phyloP scores from a whole-genome alignment of 1,284 basidiomycete genomes.

The Coniferiporia weirii region DNA sequence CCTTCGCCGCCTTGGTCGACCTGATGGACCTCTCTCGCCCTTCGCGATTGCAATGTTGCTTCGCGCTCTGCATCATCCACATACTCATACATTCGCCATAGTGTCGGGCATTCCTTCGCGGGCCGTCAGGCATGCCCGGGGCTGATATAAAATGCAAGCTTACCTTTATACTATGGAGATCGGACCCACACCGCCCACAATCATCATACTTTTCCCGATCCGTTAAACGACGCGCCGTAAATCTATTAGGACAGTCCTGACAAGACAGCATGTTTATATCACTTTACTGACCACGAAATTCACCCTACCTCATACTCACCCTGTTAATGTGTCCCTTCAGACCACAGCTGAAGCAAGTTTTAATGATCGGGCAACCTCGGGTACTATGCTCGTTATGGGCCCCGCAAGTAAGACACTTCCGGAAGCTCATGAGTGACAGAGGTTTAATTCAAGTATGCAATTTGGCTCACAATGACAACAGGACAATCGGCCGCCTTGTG shows the following conservation, averaged over 20 bases:
- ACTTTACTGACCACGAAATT: neutral
- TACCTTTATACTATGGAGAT: slow-evolving; percentile 65
- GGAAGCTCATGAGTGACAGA: neutral
- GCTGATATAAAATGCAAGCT: slow-evolving; percentile 25
- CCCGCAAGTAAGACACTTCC: slow-evolving; percentile 86
- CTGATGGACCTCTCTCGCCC: slow-evolving; percentile 40
- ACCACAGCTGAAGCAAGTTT: slow-evolving; percentile 83
- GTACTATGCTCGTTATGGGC: slow-evolving; percentile 81
- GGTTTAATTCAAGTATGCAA: neutral
- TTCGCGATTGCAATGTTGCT: slow-evolving; percentile 43
- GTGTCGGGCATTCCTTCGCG: slow-evolving; percentile 74
- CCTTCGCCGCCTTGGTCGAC: slow-evolving; percentile 75
- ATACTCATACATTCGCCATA: slow-evolving; percentile 87
- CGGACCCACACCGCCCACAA: slow-evolving; percentile 75
- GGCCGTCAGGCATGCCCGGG: neutral
- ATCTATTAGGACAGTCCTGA: slow-evolving; percentile 75
- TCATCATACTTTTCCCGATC: slow-evolving; percentile 40
- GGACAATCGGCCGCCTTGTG: slow-evolving; percentile 17
- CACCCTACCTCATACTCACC: slow-evolving; percentile 34
- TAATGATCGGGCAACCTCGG: slow-evolving; percentile 77
- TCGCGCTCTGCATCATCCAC: slow-evolving; percentile 51
- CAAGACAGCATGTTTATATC: neutral
- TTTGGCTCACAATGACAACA: slow-evolving; percentile 13
- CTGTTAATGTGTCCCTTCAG: slow-evolving; percentile 80
- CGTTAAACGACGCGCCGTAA: slow-evolving; percentile 26